Evolutionary conservation across 192 early-diverging fungal genomes (phyloP).

Genomic region (Linnemannia schmuckeri): DNA sequence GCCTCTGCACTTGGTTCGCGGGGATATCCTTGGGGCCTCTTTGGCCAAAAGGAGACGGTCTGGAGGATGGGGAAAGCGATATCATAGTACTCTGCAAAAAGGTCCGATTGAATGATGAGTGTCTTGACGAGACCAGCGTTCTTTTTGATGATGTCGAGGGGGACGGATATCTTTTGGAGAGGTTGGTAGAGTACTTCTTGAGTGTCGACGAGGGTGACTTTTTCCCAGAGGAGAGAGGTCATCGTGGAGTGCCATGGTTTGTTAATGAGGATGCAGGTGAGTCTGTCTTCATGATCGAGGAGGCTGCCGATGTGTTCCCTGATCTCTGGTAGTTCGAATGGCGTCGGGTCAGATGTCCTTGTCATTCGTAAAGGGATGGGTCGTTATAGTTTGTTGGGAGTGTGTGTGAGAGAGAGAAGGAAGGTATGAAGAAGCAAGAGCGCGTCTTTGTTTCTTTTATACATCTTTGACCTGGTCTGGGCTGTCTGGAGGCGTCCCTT

Average conservation of each 20-base stretch:
- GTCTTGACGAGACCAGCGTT: not conserved
- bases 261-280: not conserved
- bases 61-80: not conserved
- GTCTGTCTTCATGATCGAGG: not conserved
- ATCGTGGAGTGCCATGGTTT: not conserved
- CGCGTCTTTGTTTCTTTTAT: too few species aligned
- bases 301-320: not conserved
- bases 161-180: not conserved
- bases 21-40: not conserved
- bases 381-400: not conserved
- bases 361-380: not conserved
- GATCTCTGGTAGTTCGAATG: not conserved
- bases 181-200: not conserved
- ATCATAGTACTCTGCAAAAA: not conserved
- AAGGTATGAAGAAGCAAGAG: not conserved
- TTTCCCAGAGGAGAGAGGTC: not conserved
- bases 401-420: not conserved
- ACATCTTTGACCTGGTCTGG: too few species aligned
- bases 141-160: not conserved
- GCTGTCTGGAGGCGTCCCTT: too few species aligned
- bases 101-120: not conserved
- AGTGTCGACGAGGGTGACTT: not conserved
- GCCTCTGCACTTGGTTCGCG: not conserved
- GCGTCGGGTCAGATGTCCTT: not conserved
- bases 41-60: not conserved